A percentile compares a stretch with the other conserved stretches of the same genome.
Evolutionary conservation across 257 asterid species (phyloP).

Genomic region (Penstemon davidsonii): DNA sequence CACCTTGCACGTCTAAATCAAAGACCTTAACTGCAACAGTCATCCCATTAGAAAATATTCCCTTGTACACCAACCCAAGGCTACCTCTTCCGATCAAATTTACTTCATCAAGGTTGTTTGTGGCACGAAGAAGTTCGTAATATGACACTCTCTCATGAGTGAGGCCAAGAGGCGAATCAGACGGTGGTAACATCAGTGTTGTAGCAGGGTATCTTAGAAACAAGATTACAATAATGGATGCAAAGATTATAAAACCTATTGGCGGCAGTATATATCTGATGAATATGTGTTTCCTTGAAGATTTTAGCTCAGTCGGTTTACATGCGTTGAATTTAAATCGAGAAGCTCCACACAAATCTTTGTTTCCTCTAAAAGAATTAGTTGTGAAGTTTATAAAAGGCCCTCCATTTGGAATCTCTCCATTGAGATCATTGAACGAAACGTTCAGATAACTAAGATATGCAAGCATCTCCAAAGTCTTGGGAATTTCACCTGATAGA

Average conservation of each 20-base stretch:
- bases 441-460: not conserved
- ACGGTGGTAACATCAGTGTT: not conserved
- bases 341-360: constrained; percentile 2
- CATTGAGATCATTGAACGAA: constrained; percentile 8
- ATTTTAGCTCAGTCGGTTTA: not conserved
- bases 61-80: constrained; percentile 16
- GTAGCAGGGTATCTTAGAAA: not conserved
- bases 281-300: not conserved
- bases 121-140: constrained; percentile 3
- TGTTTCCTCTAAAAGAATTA: not conserved
- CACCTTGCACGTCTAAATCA: too few relatives aligned
- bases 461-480: not conserved
- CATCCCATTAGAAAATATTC: constrained; percentile 9
- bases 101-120: not conserved
- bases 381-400: constrained; percentile 9
- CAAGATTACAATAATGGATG: not conserved
- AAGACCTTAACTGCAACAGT: not conserved
- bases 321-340: constrained; percentile 1
- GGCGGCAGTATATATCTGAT: constrained; percentile 4
- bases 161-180: too few relatives aligned
- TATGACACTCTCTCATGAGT: not conserved
- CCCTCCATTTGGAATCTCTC: constrained; percentile 18
- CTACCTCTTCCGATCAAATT: constrained; percentile 11
- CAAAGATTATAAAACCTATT: not conserved
- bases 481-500: not conserved